Percentiles rank a stretch among this genome's conserved stretches.
Conservation (phyloP, 2,329 filamentous ascomycete species). For the Septoria linicola region DNA sequence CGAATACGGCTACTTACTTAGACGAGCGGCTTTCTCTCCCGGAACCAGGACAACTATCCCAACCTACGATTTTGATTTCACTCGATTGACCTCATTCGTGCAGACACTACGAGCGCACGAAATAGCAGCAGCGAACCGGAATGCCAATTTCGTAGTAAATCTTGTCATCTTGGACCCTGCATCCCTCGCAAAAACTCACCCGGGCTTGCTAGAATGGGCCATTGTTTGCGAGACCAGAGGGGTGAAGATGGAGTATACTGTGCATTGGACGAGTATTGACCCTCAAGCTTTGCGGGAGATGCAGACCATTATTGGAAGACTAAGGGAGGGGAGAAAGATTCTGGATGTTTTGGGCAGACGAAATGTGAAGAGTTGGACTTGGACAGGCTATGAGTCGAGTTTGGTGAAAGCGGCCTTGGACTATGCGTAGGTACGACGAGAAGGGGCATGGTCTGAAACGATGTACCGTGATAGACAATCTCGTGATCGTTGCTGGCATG, state of each 20-base stretch:
- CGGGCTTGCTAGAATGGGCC: constrained; percentile 19
- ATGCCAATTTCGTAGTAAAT: constrained; percentile 20
- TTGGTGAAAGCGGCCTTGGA: not conserved
- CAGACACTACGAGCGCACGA: constrained; percentile 18
- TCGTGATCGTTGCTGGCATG: too few relatives aligned
- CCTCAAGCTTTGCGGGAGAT: constrained; percentile 9
- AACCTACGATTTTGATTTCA: constrained; percentile 25
- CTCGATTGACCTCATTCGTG: constrained; percentile 19
- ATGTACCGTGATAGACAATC: too few relatives aligned
- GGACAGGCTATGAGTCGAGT: constrained; percentile 13
- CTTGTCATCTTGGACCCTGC: constrained; percentile 14
- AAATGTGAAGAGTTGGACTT: constrained; percentile 18
- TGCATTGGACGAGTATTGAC: constrained; percentile 22
- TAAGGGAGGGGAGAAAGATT: constrained; percentile 22
- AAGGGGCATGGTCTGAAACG: too few relatives aligned
- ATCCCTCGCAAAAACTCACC: not conserved
- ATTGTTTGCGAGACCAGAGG: constrained; percentile 9
- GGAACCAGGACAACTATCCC: constrained; percentile 18
- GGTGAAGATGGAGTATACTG: constrained; percentile 18
- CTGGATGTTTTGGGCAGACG: constrained; percentile 12
- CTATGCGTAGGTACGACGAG: too few relatives aligned
- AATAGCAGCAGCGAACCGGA: constrained; percentile 17
- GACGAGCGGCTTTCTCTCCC: constrained; percentile 22
- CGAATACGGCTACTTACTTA: constrained; percentile 22
- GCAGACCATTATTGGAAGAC: constrained; percentile 15